Evolutionary conservation across 2,329 filamentous ascomycete genomes (phyloP).

Genomic region (Colletotrichum musicola): DNA sequence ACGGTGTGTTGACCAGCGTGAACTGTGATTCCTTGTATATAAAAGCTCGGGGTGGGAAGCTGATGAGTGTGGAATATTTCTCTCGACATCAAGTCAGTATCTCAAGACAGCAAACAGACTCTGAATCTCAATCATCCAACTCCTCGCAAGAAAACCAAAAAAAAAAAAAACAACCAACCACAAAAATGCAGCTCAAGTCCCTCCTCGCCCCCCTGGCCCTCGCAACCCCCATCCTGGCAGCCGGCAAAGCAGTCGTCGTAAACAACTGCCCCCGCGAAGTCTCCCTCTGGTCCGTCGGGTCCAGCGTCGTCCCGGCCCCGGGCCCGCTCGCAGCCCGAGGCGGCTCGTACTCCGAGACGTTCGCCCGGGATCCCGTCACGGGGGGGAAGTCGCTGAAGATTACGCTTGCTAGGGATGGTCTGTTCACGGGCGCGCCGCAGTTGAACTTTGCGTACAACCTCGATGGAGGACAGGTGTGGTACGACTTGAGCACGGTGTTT

Average conservation of each 20-base stretch:
- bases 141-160: not conserved
- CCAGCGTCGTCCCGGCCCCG: constrained; percentile 42
- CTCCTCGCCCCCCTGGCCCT: constrained; percentile 41
- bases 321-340: constrained; percentile 44
- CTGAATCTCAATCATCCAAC: no score
- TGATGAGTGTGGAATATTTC: no score
- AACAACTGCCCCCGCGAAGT: constrained; percentile 53
- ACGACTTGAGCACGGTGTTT: constrained; percentile 56
- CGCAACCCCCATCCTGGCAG: constrained; percentile 42
- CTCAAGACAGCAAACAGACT: no score
- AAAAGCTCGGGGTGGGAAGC: no score
- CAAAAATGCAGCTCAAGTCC: constrained; percentile 29
- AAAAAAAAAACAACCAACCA: not conserved
- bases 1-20: no score
- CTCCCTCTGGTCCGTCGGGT: constrained; percentile 56
- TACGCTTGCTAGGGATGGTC: constrained; percentile 49
- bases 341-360: constrained; percentile 49
- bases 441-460: constrained; percentile 56
- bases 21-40: no score
- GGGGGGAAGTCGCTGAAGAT: constrained; percentile 56
- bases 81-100: no score
- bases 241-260: constrained; percentile 51
- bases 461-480: constrained; percentile 50
- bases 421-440: constrained; percentile 55
- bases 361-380: constrained; percentile 50